These are phyloP conservation scores for Diplodia corticola DNA, from an alignment of 2,329 filamentous ascomycete species.

Conservation along the genomic window DNA sequence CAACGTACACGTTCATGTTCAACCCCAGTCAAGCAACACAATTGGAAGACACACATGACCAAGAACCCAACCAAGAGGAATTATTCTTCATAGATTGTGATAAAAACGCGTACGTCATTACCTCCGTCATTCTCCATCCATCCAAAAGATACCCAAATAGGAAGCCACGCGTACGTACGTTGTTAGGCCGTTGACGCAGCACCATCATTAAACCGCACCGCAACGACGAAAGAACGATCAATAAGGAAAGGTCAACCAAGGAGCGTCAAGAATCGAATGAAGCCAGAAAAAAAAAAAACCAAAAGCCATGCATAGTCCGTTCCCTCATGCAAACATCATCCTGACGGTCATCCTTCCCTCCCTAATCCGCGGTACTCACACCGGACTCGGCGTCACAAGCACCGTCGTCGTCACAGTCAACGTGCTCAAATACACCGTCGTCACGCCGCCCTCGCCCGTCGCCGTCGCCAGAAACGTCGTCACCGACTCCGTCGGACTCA, in stretches of 20 bases:
- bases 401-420: constrained; percentile 9
- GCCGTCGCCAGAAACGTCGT: not conserved
- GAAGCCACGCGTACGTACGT: too few species aligned
- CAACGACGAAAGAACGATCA: too few species aligned
- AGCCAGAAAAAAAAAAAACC: not conserved
- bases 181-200: not conserved
- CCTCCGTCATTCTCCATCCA: not conserved
- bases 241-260: too few species aligned
- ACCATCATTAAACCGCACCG: not conserved
- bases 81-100: not conserved
- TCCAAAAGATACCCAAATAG: not conserved
- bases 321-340: too few species aligned
- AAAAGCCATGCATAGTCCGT: not conserved
- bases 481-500: not conserved
- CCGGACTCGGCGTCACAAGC: not conserved
- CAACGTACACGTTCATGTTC: too few species aligned
- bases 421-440: constrained; percentile 2
- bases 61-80: too few species aligned
- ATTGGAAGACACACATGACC: too few species aligned
- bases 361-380: not conserved
- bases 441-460: not conserved
- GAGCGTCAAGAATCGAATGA: not conserved
- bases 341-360: too few species aligned
- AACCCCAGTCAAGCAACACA: too few species aligned
- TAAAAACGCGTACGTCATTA: not conserved